Base-by-base conservation (phyloP, 2,329 filamentous ascomycete species). In the Tetracladium maxilliforme region DNA sequence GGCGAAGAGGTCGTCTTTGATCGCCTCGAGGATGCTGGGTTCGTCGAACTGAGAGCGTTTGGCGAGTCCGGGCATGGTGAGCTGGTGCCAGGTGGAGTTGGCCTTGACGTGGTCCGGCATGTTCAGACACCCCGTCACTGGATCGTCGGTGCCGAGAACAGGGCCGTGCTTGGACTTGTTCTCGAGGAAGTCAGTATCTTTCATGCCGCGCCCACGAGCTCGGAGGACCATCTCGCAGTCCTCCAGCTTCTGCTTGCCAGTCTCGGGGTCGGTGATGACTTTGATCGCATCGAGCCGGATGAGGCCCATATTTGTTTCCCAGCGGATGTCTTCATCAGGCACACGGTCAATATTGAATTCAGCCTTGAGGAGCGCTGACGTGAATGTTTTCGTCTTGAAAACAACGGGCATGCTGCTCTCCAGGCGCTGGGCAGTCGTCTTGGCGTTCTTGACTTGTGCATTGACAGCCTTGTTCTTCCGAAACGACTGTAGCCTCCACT, bases 321-420 rank as follows among this genome's bases (percentile, higher is more conserved):
- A 14, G 0, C 31, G 26, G 16, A 56, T 10, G 2, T 50, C 42
- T 1, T 34, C 30, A 19, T 55, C 48, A 1, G 49, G 45, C 7
- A 58, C 50, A 5, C 39, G 39, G 6, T 51, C 43, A 6, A 39
- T 19, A 15, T 49, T 34, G 51, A 50, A 58, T 6, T 41, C 34
- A 6, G 47, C 45, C 6, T 40, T 34, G 5, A 37, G 38, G 21
- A 41, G 51, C 1, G 43, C 14, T 6, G 40, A 15, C 5, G 54
- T 26, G n/a, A 36, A 29, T 1, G 53, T 47, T 26, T 48, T 52
- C 2, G 29, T 33, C 14, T 38, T 47, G 38, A 52, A 56, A 16
- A 43, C 39, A 3, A n/a, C 16, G 18, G 46, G 48, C 4, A n/a
- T 4, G 1, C 28, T 22, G 9, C 31, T 14, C 13, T 33, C 25